Evolutionary conservation across 1,284 basidiomycete genomes (phyloP).

Genomic region (Porodaedalea pini): DNA sequence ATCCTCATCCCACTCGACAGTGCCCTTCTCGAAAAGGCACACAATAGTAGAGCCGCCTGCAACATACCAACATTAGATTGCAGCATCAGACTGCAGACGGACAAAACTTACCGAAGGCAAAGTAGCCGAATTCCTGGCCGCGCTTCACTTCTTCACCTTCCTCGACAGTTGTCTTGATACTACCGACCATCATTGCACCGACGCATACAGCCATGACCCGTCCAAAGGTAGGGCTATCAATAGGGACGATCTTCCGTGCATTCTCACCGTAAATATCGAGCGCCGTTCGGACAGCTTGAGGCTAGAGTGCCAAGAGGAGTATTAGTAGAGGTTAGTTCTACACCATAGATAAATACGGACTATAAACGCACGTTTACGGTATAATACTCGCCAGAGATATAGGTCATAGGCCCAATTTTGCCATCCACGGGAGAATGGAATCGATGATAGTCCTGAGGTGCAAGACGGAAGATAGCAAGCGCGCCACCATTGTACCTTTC

Average conservation of each 20-base stretch:
- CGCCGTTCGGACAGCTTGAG: slow-evolving; percentile 75
- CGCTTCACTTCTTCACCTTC: slow-evolving; percentile 78
- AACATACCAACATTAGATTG: not conserved
- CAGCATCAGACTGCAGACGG: slow-evolving; percentile 8
- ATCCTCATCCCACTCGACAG: slow-evolving; percentile 88
- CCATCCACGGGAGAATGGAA: slow-evolving; percentile 94
- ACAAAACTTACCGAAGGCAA: slow-evolving; percentile 75
- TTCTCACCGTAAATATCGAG: slow-evolving; percentile 97
- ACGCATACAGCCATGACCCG: slow-evolving; percentile 87
- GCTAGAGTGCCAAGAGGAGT: slow-evolving; percentile 39
- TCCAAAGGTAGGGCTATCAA: slow-evolving; percentile 84
- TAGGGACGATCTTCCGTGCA: slow-evolving; percentile 83
- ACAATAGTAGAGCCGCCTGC: slow-evolving; percentile 88
- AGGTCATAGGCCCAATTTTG: slow-evolving; percentile 73
- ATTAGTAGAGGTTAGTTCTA: not conserved
- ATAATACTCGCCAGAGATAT: slow-evolving; percentile 86
- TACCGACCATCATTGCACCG: slow-evolving; percentile 94
- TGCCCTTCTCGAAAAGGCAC: slow-evolving; percentile 78
- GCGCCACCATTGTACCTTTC: slow-evolving; percentile 76
- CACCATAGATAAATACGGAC: slow-evolving; percentile 15
- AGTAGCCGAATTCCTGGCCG: slow-evolving; percentile 91
- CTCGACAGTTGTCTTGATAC: slow-evolving; percentile 79
- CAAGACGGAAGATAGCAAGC: slow-evolving; percentile 85
- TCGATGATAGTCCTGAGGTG: slow-evolving; percentile 95
- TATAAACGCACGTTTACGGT: slow-evolving; percentile 74